Base-by-base conservation (phyloP, 1,284 basidiomycete genomes). In the Retiboletus flavoniger region DNA sequence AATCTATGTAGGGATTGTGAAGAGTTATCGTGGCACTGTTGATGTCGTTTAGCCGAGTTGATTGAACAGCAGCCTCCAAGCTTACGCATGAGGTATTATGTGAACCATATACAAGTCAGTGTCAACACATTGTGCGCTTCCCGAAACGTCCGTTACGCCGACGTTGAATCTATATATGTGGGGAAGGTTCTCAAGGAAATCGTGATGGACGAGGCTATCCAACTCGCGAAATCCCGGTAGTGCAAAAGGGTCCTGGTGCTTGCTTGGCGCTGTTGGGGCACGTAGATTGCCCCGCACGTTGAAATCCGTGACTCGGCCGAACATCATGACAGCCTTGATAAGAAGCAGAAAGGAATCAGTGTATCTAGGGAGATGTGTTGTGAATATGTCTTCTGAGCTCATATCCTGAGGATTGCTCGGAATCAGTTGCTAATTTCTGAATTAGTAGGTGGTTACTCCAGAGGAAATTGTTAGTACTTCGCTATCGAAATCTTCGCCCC, bases 101-200 rank as follows among this genome's bases (percentile, higher is more conserved):
- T 91, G 88, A 31, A 89, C 89, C 85, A 92, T 83, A 65, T 89
- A 91, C 54, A 92, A 72, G 68, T 92, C 90, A 2, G 87, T 89
- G 64, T 92, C 89, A 43, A 92, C 72, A 9, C 74, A 75, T 35
- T 78, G 77, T 42, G 80, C 81, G 48, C 76, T 79, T 45, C 67
- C 59, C 19, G 76, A 74, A 34, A 78, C 71, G 56, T 87, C 83
- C 47, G 75, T 78, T 42, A 88, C 72, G 34, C 84, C 83, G 32
- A 70, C 76, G 60, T 80, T 87, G 64, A 77, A 80, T 71, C 80
- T 86, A 72, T 78, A 87, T 48, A 78, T 78, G 50, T 77, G 78
- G 1, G 90, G 89, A 47, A 92, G 73, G 60, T 77, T 87, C 53
- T 81, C 78, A 38, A 89, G 69, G 68, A 92, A 92, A 58, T 84